A percentile compares a stretch with the other conserved stretches of the same genome.
Evolutionary conservation across 1,284 basidiomycete genomes (phyloP).

Genomic region (Sphaerobolus stellatus): DNA sequence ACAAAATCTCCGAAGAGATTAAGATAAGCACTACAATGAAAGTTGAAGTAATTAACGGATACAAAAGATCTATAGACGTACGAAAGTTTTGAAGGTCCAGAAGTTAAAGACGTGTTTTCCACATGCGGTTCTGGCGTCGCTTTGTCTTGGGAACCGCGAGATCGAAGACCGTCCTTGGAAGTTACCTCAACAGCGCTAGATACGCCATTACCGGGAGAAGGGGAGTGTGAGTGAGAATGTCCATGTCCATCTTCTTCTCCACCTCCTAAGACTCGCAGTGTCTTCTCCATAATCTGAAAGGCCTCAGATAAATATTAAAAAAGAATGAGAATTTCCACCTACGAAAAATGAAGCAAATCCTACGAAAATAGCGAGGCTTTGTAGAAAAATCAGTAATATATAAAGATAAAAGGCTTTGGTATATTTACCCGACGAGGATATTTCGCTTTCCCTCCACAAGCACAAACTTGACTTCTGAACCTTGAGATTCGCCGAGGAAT

Average conservation of each 20-base stretch:
- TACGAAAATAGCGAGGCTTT: conserved; percentile 74
- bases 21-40: conserved; percentile 60
- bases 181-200: conserved; percentile 22
- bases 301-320: not conserved
- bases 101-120: conserved; percentile 23
- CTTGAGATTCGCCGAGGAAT: conserved; percentile 84
- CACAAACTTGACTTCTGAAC: conserved; percentile 64
- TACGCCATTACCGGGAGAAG: conserved; percentile 36
- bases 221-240: conserved; percentile 56
- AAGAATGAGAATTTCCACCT: not conserved
- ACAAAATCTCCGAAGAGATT: conserved; percentile 91
- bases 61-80: not conserved
- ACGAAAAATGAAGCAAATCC: conserved; percentile 84
- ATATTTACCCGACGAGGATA: conserved; percentile 75
- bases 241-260: conserved; percentile 56
- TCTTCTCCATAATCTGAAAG: conserved; percentile 74
- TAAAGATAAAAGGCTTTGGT: conserved; percentile 9
- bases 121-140: conserved; percentile 9
- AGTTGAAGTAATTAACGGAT: not conserved
- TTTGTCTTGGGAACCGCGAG: conserved; percentile 27
- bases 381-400: not conserved
- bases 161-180: conserved; percentile 38
- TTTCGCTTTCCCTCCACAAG: conserved; percentile 88
- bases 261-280: conserved; percentile 73
- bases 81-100: conserved; percentile 69